Base-by-base conservation (phyloP, 176 grass and related monocot genomes). In the Bonia amplexicaulis region DNA sequence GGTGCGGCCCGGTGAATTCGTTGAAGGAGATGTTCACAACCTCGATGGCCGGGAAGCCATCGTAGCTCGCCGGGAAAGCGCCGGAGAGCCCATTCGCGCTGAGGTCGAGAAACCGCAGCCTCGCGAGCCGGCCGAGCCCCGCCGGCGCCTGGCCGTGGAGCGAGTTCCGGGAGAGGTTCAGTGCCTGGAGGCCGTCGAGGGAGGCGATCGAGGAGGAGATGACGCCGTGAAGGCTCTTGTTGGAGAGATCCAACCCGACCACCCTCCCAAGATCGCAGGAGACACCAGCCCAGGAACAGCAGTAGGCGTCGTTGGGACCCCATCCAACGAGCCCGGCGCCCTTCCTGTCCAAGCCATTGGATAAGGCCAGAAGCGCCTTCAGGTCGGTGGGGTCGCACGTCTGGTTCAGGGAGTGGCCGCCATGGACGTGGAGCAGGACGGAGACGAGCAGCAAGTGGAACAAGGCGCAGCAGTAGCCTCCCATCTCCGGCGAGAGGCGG, bases 261-360 rank as follows among this genome's bases (percentile, higher is more conserved):
- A 98, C 96, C 80, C 84, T 87, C 61, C 83, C 52, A 47, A 76
- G 55, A 46, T 74, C 81, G 66, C 96, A 98, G 59, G 69, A 15
- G 1, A 98, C 88, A 62, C 96, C 96, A 13, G 75, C 27, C 96
- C 96, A 98, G 2, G 85, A 77, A 40, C 96, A 98, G 87, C 93
- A 98, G 42, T 77, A 76, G 79, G 77, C 83, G 47, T 8, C 85
- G 39, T 44, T 82, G 45, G 26, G 10, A 6, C 42, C 66, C 96
- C 96, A 98, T 9, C 88, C 91, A 76, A 69, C 78, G 9, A 87
- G 48, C 27, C 47, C 79, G 17, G 73, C 73, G 48, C 11, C 78
- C 64, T 80, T 86, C 39, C 22, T 70, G 20, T 96, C 80, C 67
- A 92, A n/a, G 65, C 46, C 91, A 59, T 78, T 58, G 71, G 74